These are phyloP conservation scores for Tanacetum coccineum DNA, from an alignment of 129 eudicot species.

Conservation along the genomic window DNA sequence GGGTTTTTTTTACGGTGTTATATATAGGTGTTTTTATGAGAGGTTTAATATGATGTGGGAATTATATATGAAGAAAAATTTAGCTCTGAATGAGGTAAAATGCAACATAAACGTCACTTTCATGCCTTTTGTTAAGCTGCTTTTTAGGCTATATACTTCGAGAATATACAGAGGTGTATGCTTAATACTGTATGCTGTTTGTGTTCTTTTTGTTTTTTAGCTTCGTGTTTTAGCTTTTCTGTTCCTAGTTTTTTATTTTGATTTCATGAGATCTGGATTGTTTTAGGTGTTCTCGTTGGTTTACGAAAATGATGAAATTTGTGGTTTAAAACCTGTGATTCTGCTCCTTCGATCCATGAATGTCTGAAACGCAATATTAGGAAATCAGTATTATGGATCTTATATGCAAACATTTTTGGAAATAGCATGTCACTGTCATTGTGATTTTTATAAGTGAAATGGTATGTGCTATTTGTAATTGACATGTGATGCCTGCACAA, in stretches of 20 bases:
- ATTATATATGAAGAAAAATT: no score
- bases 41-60: no score
- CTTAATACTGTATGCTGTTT: no score
- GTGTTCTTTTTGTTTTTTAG: neutral
- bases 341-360: constrained; percentile 1
- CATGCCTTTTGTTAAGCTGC: neutral
- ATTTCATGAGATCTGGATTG: constrained; percentile 23
- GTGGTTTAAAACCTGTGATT: neutral
- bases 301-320: neutral
- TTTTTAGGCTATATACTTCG: neutral
- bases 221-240: neutral
- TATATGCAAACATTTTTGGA: neutral
- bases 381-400: neutral
- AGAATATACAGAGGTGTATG: no score
- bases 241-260: neutral
- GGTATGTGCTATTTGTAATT: constrained; percentile 6
- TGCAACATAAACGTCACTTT: neutral
- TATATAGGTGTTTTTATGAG: neutral
- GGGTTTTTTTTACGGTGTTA: neutral
- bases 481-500: constrained; percentile 14
- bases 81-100: no score
- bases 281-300: neutral
- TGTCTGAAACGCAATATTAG: constrained; percentile 3
- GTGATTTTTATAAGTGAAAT: neutral
- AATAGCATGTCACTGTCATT: neutral